Conservation (phyloP, 192 early-diverging fungal species). For the Podila minutissima region DNA sequence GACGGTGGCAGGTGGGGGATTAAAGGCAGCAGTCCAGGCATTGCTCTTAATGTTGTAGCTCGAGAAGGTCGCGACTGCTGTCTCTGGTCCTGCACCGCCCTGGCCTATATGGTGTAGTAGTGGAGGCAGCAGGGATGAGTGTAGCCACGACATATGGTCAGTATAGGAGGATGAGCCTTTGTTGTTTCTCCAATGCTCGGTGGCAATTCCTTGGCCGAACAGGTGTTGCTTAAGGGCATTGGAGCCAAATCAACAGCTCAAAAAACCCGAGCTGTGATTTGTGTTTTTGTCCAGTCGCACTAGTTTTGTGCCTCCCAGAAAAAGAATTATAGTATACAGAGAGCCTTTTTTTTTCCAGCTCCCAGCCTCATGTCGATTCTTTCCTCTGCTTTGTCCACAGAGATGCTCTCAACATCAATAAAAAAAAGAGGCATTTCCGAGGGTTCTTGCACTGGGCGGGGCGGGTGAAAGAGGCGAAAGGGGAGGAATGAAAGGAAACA, state of each 20-base stretch:
- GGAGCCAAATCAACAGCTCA: too few species aligned
- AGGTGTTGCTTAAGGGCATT: too few species aligned
- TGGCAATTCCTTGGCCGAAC: too few species aligned
- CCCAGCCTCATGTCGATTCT: too few species aligned
- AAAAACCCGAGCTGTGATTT: too few species aligned
- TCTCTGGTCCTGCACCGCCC: background rate
- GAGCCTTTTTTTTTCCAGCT: too few species aligned
- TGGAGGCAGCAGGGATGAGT: background rate
- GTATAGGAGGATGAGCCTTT: background rate
- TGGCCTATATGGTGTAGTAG: background rate
- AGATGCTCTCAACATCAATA: too few species aligned
- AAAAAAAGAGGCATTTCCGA: background rate
- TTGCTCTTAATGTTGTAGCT: background rate
- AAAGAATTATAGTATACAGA: too few species aligned
- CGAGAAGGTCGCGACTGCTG: conserved; percentile 6
- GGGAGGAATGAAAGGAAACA: background rate
- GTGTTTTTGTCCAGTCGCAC: too few species aligned
- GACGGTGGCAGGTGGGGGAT: background rate
- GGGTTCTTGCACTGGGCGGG: background rate
- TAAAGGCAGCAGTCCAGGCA: background rate
- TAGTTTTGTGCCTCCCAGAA: too few species aligned
- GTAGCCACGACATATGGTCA: background rate
- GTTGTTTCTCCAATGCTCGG: background rate
- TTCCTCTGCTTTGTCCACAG: too few species aligned
- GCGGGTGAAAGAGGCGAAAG: background rate